These are phyloP conservation scores for Brasenia schreberi DNA, from an alignment of 164 flowering plant genomes.

Conservation along the genomic window DNA sequence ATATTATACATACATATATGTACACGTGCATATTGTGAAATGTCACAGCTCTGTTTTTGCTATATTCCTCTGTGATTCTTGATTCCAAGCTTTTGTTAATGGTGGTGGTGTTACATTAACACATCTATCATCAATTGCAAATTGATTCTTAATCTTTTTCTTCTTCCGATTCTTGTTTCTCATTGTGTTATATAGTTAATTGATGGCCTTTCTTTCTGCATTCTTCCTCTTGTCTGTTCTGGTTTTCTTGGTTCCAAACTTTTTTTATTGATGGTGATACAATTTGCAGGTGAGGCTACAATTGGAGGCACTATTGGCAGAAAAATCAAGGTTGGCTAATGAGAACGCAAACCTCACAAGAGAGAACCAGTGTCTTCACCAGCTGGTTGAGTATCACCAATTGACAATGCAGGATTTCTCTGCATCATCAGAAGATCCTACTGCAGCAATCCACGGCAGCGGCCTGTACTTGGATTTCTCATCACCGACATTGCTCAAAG, in stretches of 20 bases:
- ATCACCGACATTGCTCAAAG: conserved; percentile 27
- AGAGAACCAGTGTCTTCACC: conserved; percentile 84
- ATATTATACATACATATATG: no score
- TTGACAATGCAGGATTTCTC: conserved; percentile 57
- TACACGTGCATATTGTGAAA: no score
- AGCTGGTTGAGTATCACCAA: conserved; percentile 89
- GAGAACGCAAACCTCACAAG: conserved; percentile 72
- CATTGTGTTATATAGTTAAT: no score
- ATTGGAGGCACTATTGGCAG: conserved; percentile 80
- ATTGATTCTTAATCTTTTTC: no score
- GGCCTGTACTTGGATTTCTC: conserved; percentile 69
- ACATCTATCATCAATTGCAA: no score
- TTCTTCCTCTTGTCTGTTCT: neutral
- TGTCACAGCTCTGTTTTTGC: no score
- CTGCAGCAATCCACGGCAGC: neutral
- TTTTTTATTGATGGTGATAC: neutral
- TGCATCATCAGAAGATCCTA: conserved; percentile 45
- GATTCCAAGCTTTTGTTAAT: no score
- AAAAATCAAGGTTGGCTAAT: conserved; percentile 74
- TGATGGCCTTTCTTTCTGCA: neutral
- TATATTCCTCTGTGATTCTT: no score
- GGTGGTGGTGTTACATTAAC: no score
- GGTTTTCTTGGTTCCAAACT: neutral
- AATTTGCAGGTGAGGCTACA: conserved; percentile 84
- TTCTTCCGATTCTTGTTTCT: no score